Conservation (phyloP, 1,139 yeast species). For the Debaryomyces singareniensis region DNA sequence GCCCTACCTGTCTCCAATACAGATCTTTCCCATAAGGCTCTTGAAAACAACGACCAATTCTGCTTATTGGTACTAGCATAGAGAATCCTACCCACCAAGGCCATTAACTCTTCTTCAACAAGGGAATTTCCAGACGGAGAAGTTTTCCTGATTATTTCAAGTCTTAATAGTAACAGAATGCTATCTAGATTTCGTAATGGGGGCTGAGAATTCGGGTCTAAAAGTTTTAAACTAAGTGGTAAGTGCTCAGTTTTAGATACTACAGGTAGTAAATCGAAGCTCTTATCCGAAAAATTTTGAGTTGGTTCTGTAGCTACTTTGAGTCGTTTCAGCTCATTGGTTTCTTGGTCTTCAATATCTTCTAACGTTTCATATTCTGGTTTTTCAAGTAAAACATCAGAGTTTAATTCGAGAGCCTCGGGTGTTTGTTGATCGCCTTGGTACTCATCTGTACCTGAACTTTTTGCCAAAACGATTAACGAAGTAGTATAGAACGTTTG, state of each 20-base stretch:
- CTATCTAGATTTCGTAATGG: conserved; percentile 63
- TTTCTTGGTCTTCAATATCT: conserved; percentile 32
- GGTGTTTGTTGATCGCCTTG: conserved; percentile 25
- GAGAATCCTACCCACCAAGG: conserved; percentile 67
- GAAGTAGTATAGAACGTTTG: conserved; percentile 70
- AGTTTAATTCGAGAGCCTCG: conserved; percentile 57
- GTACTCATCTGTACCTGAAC: conserved; percentile 26
- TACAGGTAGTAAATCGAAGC: conserved; percentile 46
- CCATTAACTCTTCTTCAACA: conserved; percentile 75
- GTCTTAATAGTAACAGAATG: conserved; percentile 63
- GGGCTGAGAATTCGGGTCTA: conserved; percentile 86
- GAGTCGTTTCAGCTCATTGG: conserved; percentile 30
- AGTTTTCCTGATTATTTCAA: conserved; percentile 59
- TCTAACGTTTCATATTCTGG: conserved; percentile 63
- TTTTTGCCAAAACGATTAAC: conserved; percentile 72
- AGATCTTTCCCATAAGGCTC: conserved; percentile 90
- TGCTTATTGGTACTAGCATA: conserved; percentile 41
- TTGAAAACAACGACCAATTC: conserved; percentile 76
- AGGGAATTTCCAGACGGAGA: conserved; percentile 67
- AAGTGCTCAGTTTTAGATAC: conserved; percentile 57
- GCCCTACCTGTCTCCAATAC: conserved; percentile 73
- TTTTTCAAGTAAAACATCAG: conserved; percentile 74
- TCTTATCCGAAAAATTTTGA: conserved; percentile 20
- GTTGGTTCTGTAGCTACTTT: conserved; percentile 27
- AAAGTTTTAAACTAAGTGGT: conserved; percentile 45